These are phyloP conservation scores for Acanthamoeba castellanii DNA, from an alignment of 208 protist species.

Conservation along the genomic window DNA sequence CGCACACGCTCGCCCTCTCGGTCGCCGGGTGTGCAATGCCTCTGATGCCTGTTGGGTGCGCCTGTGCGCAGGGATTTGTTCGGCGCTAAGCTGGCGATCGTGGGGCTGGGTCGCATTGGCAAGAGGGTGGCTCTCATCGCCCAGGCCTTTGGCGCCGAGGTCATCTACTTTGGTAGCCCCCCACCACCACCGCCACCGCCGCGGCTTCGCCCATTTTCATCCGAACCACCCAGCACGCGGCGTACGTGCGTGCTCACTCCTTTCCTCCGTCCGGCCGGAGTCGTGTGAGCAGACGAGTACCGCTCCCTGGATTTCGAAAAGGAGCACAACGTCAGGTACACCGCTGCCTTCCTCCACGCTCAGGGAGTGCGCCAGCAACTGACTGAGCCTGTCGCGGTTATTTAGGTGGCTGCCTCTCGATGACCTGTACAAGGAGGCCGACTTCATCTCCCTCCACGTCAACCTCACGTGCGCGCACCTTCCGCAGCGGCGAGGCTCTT, in stretches of 20 bases:
- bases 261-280: no score
- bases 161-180: not conserved
- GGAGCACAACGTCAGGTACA: not conserved
- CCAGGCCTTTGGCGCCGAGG: not conserved
- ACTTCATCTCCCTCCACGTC: slow-evolving; percentile 41
- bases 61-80: not conserved
- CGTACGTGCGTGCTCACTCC: no score
- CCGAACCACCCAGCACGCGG: no score
- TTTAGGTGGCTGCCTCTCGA: not conserved
- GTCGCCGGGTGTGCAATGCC: no score
- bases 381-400: no score
- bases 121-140: not conserved
- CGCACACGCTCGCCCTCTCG: not conserved
- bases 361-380: no score
- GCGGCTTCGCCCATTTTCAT: no score
- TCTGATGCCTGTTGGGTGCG: no score
- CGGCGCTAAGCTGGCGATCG: slow-evolving; percentile 41
- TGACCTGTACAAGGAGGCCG: slow-evolving; percentile 8
- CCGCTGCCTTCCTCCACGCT: not conserved
- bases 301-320: slow-evolving; percentile 18
- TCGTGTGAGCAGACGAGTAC: slow-evolving; percentile 34
- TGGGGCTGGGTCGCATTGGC: slow-evolving; percentile 80
- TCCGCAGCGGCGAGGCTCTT: no score
- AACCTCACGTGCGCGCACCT: not conserved
- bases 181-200: not conserved